Evolutionary conservation across 176 grass and related monocot genomes (phyloP).

Genomic region (Triticum urartu): DNA sequence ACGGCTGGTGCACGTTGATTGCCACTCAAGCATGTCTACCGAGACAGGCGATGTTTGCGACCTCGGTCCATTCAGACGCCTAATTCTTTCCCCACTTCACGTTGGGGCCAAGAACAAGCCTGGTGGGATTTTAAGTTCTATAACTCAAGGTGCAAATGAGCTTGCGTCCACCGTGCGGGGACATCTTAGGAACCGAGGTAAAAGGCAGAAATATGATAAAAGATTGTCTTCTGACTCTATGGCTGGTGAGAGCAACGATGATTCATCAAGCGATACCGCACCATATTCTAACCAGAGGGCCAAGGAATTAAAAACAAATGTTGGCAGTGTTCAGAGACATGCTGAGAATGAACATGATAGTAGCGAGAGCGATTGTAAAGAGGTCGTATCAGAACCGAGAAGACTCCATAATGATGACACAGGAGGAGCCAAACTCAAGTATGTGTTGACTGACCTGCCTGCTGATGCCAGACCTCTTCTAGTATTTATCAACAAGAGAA

Average conservation of each 20-base stretch:
- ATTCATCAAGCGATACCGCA: constrained; percentile 44
- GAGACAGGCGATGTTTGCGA: constrained; percentile 67
- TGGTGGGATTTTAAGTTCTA: constrained; percentile 59
- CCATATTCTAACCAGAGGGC: constrained; percentile 13
- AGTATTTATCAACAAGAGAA: constrained; percentile 89
- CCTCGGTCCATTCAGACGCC: constrained; percentile 61
- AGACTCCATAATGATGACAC: background rate
- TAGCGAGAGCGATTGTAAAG: constrained; percentile 46
- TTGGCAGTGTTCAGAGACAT: constrained; percentile 28
- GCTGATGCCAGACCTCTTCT: constrained; percentile 72
- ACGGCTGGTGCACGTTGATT: constrained; percentile 72
- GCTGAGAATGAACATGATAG: constrained; percentile 32
- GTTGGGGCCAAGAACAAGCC: constrained; percentile 33
- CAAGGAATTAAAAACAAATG: constrained; percentile 31
- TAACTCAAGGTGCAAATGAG: constrained; percentile 79
- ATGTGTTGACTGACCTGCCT: constrained; percentile 50
- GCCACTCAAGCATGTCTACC: constrained; percentile 52
- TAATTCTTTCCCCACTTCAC: constrained; percentile 67
- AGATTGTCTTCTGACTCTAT: constrained; percentile 36
- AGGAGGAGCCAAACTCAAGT: constrained; percentile 48
- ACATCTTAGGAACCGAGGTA: constrained; percentile 45
- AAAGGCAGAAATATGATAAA: constrained; percentile 45
- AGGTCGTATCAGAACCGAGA: background rate
- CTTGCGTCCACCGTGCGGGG: constrained; percentile 67
- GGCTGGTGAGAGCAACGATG: constrained; percentile 36